Conservation (phyloP, 345 rosid genomes). For the Eucalyptus tenuipes region DNA sequence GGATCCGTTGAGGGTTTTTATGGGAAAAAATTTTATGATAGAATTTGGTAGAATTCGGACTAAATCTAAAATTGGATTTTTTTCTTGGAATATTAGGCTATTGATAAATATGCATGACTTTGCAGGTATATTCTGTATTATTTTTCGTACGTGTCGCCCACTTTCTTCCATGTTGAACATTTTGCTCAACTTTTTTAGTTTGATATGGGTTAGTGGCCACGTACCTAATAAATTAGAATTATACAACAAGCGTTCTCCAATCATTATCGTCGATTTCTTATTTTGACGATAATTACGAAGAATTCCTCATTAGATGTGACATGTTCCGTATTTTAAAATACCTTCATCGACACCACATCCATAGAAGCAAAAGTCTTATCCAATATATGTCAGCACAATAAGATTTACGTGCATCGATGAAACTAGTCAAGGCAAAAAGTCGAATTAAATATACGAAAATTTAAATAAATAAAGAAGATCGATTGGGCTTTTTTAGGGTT, state of each 20-base stretch:
- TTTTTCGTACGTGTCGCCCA: not conserved
- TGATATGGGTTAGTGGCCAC: not conserved
- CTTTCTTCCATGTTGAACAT: not conserved
- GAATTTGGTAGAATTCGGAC: too few species aligned
- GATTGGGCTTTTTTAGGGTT: not conserved
- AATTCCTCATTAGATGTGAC: not conserved
- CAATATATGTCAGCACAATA: not conserved
- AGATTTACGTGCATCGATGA: not conserved
- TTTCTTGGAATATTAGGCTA: not conserved
- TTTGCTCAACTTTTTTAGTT: not conserved
- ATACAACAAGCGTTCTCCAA: not conserved
- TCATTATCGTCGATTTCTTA: not conserved
- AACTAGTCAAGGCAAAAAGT: fast-evolving
- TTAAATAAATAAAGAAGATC: not conserved
- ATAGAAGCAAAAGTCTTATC: not conserved
- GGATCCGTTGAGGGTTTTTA: not conserved
- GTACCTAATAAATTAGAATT: not conserved
- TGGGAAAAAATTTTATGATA: not conserved
- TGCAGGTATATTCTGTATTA: not conserved
- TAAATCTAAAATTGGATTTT: too few species aligned
- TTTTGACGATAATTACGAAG: not conserved
- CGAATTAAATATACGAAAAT: not conserved
- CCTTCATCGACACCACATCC: not conserved
- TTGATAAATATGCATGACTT: not conserved
- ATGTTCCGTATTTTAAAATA: not conserved